Evolutionary conservation across 2,329 filamentous ascomycete genomes (phyloP).

Genomic region (Juglanconis oblonga): DNA sequence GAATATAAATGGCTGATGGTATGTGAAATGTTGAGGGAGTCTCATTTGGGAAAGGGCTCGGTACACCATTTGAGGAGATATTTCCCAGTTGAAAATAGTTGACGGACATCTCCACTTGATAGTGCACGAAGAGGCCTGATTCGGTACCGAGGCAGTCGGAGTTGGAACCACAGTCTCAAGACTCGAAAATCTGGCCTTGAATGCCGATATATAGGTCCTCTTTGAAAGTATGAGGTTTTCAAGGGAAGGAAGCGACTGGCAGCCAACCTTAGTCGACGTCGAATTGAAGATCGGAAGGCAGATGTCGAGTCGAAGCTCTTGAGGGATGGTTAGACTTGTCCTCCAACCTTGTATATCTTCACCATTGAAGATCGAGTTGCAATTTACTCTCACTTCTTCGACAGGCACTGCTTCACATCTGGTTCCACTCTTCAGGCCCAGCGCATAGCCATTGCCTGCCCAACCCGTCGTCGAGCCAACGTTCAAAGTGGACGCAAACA

Average conservation of each 20-base stretch:
- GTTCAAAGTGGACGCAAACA: constrained; percentile 3
- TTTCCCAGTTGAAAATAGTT: constrained; percentile 5
- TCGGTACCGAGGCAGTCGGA: not conserved
- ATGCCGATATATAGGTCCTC: constrained; percentile 7
- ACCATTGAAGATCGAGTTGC: not conserved
- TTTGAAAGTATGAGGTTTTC: constrained; percentile 5
- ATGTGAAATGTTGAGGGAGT: not conserved
- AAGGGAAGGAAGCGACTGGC: not conserved
- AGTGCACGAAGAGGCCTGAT: not conserved
- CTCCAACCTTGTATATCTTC: not conserved
- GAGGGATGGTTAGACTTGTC: not conserved
- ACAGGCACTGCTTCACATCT: not conserved
- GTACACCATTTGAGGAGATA: not conserved
- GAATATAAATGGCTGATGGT: not conserved
- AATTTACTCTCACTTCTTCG: not conserved
- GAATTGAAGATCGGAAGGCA: not conserved
- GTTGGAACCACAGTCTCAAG: not conserved
- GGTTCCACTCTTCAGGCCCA: constrained; percentile 6
- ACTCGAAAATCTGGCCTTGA: not conserved
- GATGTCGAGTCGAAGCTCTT: not conserved
- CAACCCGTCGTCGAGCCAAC: not conserved
- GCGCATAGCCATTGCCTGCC: not conserved
- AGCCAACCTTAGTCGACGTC: not conserved
- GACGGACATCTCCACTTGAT: constrained; percentile 4
- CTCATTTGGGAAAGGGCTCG: not conserved